Conservation (phyloP, 768 basidiomycete species). For the Boletus fagicola region DNA sequence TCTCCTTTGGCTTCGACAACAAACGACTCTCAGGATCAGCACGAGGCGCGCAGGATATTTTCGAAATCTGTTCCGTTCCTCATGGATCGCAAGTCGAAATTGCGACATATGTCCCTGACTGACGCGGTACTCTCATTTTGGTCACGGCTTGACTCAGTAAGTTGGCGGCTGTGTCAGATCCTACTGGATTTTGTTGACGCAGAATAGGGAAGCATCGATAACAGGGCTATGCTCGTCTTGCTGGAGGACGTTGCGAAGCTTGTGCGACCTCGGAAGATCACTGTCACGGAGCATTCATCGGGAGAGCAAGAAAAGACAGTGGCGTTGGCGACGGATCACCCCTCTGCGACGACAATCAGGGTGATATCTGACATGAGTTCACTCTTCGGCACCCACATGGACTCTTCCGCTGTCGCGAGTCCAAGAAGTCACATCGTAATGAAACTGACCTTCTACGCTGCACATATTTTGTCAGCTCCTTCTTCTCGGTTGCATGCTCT, state of each 20-base stretch:
- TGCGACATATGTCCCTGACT: slow-evolving; percentile 49
- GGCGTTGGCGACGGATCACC: slow-evolving; percentile 12
- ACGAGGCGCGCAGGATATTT: slow-evolving; percentile 48
- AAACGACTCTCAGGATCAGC: slow-evolving; percentile 41
- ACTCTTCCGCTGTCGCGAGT: background rate
- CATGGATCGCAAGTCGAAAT: slow-evolving; percentile 54
- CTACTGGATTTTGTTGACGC: slow-evolving; percentile 7
- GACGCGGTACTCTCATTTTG: slow-evolving; percentile 60
- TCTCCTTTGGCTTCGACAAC: slow-evolving; percentile 52
- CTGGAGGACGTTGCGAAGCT: slow-evolving; percentile 54
- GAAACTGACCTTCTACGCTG: slow-evolving; percentile 71
- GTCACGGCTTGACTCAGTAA: slow-evolving; percentile 54
- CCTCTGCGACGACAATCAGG: slow-evolving; percentile 16
- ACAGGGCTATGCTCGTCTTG: slow-evolving; percentile 50
- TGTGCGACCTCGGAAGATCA: slow-evolving; percentile 45
- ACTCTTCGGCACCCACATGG: slow-evolving; percentile 17
- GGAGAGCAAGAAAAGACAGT: background rate
- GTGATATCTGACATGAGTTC: slow-evolving; percentile 27
- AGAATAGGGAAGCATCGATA: slow-evolving; percentile 33
- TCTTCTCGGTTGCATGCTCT: slow-evolving; percentile 39
- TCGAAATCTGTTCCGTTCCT: slow-evolving; percentile 64
- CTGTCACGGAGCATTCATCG: background rate
- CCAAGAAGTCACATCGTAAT: slow-evolving; percentile 42
- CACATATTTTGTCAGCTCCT: slow-evolving; percentile 54
- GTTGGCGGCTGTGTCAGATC: slow-evolving; percentile 1